Conservation (phyloP, 164 flowering plant species). For the Umbilicus rupestris region DNA sequence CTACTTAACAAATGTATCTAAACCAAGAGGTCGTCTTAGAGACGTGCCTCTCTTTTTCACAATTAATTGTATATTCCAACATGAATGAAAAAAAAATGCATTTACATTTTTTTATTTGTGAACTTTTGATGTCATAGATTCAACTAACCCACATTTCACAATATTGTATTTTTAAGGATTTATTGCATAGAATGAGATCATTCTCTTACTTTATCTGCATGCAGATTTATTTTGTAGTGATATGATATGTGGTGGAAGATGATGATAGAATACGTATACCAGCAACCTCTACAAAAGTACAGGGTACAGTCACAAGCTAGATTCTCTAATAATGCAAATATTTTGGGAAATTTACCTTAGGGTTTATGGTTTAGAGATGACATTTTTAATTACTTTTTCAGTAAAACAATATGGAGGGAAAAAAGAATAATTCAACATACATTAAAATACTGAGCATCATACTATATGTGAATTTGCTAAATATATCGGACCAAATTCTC, state of each 20-base stretch:
- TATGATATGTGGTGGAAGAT: not conserved
- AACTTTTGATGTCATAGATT: conserved; percentile 4
- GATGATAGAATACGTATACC: not conserved
- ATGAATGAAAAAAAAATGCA: not conserved
- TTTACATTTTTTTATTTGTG: not conserved
- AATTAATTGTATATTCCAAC: not conserved
- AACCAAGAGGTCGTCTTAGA: not conserved
- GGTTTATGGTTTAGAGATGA: not conserved
- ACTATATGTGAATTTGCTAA: too few species aligned
- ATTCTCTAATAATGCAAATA: conserved; percentile 1
- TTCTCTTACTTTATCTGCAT: not conserved
- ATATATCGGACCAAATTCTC: too few species aligned
- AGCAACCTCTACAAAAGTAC: not conserved
- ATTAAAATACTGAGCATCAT: too few species aligned
- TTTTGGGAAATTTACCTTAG: not conserved
- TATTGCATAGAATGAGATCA: not conserved
- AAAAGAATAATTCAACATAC: not conserved
- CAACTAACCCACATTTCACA: conserved; percentile 5
- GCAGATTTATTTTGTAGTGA: not conserved
- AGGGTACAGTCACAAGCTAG: conserved; percentile 6
- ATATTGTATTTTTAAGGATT: not conserved
- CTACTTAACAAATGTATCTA: too few species aligned
- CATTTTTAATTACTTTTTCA: not conserved
- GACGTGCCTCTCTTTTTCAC: not conserved
- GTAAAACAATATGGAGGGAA: not conserved